Conservation (phyloP, 2,329 filamentous ascomycete genomes). For the Talaromyces sp. region DNA sequence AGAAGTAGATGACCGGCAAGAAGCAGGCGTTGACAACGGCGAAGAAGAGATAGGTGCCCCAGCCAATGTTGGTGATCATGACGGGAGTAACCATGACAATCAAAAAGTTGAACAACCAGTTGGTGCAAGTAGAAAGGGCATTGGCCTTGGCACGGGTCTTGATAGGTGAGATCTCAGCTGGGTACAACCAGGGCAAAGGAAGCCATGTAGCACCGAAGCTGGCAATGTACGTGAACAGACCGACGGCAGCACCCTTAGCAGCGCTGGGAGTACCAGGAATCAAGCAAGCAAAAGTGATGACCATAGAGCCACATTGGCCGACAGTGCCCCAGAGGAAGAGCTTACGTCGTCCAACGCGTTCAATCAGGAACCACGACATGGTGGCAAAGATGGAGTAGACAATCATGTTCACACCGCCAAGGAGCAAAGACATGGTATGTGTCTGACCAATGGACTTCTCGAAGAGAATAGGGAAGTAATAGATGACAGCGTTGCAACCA, state of each 20-base stretch:
- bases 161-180: constrained; percentile 48
- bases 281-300: constrained; percentile 24
- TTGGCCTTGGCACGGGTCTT: constrained; percentile 51
- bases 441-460: constrained; percentile 39
- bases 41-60: constrained; percentile 32
- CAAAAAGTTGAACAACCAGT: constrained; percentile 49
- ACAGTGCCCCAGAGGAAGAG: constrained; percentile 22
- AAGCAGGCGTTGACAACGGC: constrained; percentile 23
- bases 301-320: constrained; percentile 26
- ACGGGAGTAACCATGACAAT: constrained; percentile 32
- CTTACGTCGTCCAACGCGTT: constrained; percentile 36
- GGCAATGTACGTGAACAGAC: constrained; percentile 61
- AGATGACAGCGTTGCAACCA: constrained; percentile 49
- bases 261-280: constrained; percentile 15
- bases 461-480: constrained; percentile 47
- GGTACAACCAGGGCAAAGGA: constrained; percentile 52
- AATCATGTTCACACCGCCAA: constrained; percentile 52
- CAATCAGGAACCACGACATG: constrained; percentile 47
- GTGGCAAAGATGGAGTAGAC: constrained; percentile 37
- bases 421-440: constrained; percentile 44
- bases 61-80: constrained; percentile 26
- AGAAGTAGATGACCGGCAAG: constrained; percentile 29
- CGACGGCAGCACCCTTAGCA: constrained; percentile 23
- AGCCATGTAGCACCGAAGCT: constrained; percentile 61
- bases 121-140: constrained; percentile 45